Evolutionary conservation across 2,329 filamentous ascomycete genomes (phyloP).

Genomic region (Aspergillus sp.): DNA sequence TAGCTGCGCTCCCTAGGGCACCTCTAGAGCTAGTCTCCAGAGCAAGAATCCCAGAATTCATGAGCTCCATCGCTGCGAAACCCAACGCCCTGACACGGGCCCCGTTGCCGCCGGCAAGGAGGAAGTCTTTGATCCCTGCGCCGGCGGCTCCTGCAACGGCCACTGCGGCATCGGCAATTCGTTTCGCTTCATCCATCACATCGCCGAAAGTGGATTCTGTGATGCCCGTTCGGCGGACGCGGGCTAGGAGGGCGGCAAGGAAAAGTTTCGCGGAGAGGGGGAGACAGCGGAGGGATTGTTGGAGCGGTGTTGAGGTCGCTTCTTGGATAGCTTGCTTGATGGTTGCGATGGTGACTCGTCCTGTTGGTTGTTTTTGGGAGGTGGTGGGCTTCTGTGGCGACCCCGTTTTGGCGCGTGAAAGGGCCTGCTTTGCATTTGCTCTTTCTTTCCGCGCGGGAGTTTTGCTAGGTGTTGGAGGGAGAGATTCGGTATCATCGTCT

Average conservation of each 20-base stretch:
- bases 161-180: slow-evolving; percentile 54
- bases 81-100: slow-evolving; percentile 62
- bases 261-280: slow-evolving; percentile 82
- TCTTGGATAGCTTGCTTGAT: slow-evolving; percentile 94
- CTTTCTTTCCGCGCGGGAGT: slow-evolving; percentile 33
- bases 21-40: slow-evolving; percentile 58
- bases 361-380: slow-evolving; percentile 30
- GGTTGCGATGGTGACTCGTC: slow-evolving; percentile 82
- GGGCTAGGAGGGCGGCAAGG: slow-evolving; percentile 75
- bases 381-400: slow-evolving; percentile 19
- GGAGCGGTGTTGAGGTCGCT: slow-evolving; percentile 86
- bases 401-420: slow-evolving; percentile 1
- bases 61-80: slow-evolving; percentile 75
- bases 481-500: slow-evolving; percentile 35
- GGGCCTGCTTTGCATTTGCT: slow-evolving; percentile 21
- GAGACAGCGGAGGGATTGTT: slow-evolving; percentile 80
- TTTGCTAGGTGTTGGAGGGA: slow-evolving; percentile 48
- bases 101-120: slow-evolving; percentile 49
- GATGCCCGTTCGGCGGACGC: slow-evolving; percentile 78
- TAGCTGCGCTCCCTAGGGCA: slow-evolving; percentile 41
- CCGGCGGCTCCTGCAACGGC: slow-evolving; percentile 53
- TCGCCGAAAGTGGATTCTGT: slow-evolving; percentile 87
- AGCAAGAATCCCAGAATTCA: slow-evolving; percentile 83
- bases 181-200: slow-evolving; percentile 80
- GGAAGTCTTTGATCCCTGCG: slow-evolving; percentile 59